Base-by-base conservation (phyloP, 768 basidiomycete species). In the Saitozyma podzolica region DNA sequence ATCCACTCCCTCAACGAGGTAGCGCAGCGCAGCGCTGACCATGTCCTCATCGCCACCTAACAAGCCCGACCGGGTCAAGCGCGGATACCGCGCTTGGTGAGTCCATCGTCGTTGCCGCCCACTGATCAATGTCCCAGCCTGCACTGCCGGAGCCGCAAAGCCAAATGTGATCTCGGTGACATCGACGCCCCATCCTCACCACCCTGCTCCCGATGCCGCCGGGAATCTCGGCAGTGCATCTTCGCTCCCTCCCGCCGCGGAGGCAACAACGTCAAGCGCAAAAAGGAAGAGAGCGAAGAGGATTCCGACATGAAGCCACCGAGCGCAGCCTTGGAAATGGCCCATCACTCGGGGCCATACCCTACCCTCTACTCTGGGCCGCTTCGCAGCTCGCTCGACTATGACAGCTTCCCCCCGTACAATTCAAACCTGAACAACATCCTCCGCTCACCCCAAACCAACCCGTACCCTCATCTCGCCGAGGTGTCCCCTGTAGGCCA, bases 121-220 rank as follows among this genome's bases (percentile, higher is more conserved):
- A 55, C 40, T 40, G 56, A 50, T 16, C 56, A 2, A 29, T n/a
- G 20, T 8, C 14, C 29, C 48, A 75, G 75, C 54, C 62, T 74
- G 2, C 75, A 74, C 43, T 76, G 74, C 48, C 64, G 74, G 19
- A 67, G 66, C 17, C 70, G 75, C 11, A 78, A 78, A 57, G 75
- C 77, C 6, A 75, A 74, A 63, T 77, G 77, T 54, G 77, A 78
- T 63, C 66, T 78, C 17, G 74, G 77, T 14, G 75, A 76, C 56
- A 74, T 76, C 56, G 71, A 78, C 51, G 67, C 70, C 0, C 77
- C 77, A 4, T 70, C 68, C 17, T 56, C 56, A 8, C 75, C 77
- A 16, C 75, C 77, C 13, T 78, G 77, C 51, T 64, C 70, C 1
- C 53, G 75, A 49, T 78, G 77, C 48, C 66, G 68, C n/a, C 56